A percentile compares a stretch with the other conserved stretches of the same genome.
Evolutionary conservation across 805 yeast genomes (phyloP).

Genomic region (Hanseniaspora jakobsenii): DNA sequence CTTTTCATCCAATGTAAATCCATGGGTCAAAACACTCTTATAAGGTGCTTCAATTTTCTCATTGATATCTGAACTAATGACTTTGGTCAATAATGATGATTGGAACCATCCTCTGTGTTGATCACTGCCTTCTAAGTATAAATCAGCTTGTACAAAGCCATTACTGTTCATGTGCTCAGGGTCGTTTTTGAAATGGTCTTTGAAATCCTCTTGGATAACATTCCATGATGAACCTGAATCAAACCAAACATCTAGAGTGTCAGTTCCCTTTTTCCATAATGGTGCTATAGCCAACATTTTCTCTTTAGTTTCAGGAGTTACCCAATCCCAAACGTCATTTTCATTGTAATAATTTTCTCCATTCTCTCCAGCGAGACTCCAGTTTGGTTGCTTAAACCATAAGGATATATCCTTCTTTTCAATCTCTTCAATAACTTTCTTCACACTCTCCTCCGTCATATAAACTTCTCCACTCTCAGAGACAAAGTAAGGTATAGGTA

Average conservation of each 20-base stretch:
- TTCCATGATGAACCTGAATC: slow-evolving; percentile 94
- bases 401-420: slow-evolving; percentile 52
- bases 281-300: background rate
- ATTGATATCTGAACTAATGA: slow-evolving; percentile 29
- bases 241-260: slow-evolving; percentile 98
- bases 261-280: slow-evolving; percentile 66
- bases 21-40: slow-evolving; percentile 73
- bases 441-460: slow-evolving; percentile 44
- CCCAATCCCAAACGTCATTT: slow-evolving; percentile 29
- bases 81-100: slow-evolving; percentile 71
- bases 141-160: slow-evolving; percentile 52
- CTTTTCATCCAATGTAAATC: slow-evolving; percentile 76
- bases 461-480: slow-evolving; percentile 52
- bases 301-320: slow-evolving; percentile 25
- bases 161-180: too few species aligned
- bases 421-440: slow-evolving; percentile 45
- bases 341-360: too few species aligned
- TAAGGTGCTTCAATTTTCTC: slow-evolving; percentile 57
- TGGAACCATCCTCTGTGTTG: slow-evolving; percentile 99
- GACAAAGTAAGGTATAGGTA: slow-evolving; percentile 84
- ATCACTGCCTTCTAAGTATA: slow-evolving; percentile 94
- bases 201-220: slow-evolving; percentile 28
- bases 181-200: slow-evolving; percentile 22
- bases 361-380: too few species aligned
- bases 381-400: slow-evolving; percentile 75